Base-by-base conservation (phyloP, 108 stramenopile species). In the Chaetoceros tenuissimus region DNA sequence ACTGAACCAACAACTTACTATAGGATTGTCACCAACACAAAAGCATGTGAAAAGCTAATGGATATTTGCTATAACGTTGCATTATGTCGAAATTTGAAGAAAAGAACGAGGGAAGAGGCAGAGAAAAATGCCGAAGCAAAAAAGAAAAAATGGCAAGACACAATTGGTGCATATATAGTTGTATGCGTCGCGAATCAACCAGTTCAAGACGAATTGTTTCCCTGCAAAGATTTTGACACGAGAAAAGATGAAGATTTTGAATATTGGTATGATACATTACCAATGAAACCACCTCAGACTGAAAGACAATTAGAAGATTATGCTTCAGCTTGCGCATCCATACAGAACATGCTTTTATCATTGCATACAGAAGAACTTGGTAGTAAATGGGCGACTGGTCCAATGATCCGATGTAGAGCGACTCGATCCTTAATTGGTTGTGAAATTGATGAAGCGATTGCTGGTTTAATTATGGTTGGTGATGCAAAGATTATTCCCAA, bases 371-470 rank as follows among this genome's bases (percentile, higher is more conserved):
- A 87, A 48, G 66, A 72, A 21, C 59, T 85, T n/a, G 74, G 67
- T 21, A 64, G 69, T 19, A 85, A 87, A 56, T 87, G 84, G 83
- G 79, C 73, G 3, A 85, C 89, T 10, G 83, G 84, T 17, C 74
- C 85, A 1, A 60, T 91, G 27, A 74, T 85, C 48, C 62, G 62
- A 18, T 85, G 83, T 2, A 52, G 31, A 18, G 85, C 85, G 13
- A 84, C 87, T 64, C 83, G 89, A 16, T 31, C 78, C 16, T 57
- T 91, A 25, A 71, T 87, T 0, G 46, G 60, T 1, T 79, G 74
- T 19, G 18, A 57, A 21, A 44, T 59, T 5, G 60, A 68, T 54
- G 84, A 87, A 47, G 73, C 81, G 31, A 64, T 91, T 16, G 89
- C 69, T 0, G 85, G 67, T 0, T 59, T 91, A 34, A 75, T 91